These are phyloP conservation scores for Hirsutella thompsonii DNA, from an alignment of 2,329 filamentous ascomycete species.

Conservation along the genomic window DNA sequence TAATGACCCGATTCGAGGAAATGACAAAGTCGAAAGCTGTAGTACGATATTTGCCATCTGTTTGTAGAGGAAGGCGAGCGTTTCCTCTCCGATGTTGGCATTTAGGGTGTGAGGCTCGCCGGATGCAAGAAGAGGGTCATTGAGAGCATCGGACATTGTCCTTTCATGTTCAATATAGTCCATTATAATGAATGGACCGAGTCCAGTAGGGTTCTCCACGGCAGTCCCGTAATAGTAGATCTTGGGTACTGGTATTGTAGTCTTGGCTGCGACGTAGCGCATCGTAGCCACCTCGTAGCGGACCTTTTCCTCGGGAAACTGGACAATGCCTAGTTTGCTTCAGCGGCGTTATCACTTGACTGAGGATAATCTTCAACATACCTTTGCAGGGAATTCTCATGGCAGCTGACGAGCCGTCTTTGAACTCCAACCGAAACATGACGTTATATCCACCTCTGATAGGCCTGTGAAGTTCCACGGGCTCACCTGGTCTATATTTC, in stretches of 20 bases:
- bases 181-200: slow-evolving; percentile 25
- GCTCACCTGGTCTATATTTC: slow-evolving; percentile 12
- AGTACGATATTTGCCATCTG: slow-evolving; percentile 28
- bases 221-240: slow-evolving; percentile 17
- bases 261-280: slow-evolving; percentile 17
- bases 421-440: slow-evolving; percentile 17
- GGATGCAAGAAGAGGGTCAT: slow-evolving; percentile 10
- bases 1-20: slow-evolving; percentile 25
- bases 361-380: not conserved
- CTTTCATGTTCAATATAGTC: slow-evolving; percentile 18
- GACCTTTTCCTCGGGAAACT: slow-evolving; percentile 22
- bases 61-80: slow-evolving; percentile 20
- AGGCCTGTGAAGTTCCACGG: slow-evolving; percentile 10
- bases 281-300: slow-evolving; percentile 21
- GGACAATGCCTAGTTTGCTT: slow-evolving; percentile 6
- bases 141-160: slow-evolving; percentile 17
- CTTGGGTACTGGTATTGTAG: slow-evolving; percentile 20
- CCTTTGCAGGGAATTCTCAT: slow-evolving; percentile 16
- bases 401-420: slow-evolving; percentile 16
- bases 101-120: slow-evolving; percentile 18
- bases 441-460: slow-evolving; percentile 17
- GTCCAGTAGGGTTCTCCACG: slow-evolving; percentile 16
- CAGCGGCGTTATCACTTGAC: not conserved
- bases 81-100: slow-evolving; percentile 17
- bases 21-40: slow-evolving; percentile 20